Conservation (phyloP, 2,329 filamentous ascomycete species). For the Chaetomiaceae sp. region DNA sequence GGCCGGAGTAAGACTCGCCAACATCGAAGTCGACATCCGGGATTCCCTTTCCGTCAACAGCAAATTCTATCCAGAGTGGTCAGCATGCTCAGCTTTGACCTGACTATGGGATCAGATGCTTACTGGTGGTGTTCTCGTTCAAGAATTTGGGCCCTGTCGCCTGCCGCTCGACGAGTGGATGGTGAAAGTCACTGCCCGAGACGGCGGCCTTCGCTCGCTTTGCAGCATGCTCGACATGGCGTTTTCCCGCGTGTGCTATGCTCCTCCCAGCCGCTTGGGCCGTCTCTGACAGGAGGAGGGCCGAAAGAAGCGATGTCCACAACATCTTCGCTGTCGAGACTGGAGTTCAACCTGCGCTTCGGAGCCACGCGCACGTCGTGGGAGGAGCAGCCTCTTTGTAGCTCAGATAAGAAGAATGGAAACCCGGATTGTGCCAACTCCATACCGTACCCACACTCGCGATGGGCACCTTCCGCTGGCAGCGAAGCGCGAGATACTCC, state of each 20-base stretch:
- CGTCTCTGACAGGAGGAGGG: conserved; percentile 2
- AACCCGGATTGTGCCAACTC: no score
- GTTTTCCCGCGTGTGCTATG: conserved; percentile 20
- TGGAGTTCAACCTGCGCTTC: neutral
- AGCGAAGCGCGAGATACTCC: no score
- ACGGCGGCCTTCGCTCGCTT: conserved; percentile 5
- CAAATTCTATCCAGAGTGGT: conserved; percentile 45
- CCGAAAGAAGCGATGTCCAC: conserved; percentile 10
- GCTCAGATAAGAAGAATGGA: no score
- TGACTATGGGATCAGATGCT: neutral
- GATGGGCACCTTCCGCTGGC: neutral
- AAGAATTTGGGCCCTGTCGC: conserved; percentile 18
- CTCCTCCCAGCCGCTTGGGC: conserved; percentile 15
- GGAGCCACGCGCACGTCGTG: no score
- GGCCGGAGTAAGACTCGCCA: conserved; percentile 60
- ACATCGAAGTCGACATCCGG: conserved; percentile 68
- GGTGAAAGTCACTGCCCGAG: neutral
- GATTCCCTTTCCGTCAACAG: conserved; percentile 59
- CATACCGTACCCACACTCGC: no score
- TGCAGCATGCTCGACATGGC: conserved; percentile 14
- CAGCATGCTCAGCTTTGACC: neutral
- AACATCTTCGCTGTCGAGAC: conserved; percentile 11
- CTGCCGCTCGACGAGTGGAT: neutral
- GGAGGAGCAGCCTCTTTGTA: no score
- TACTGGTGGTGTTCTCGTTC: conserved; percentile 27